phyloP scores from a whole-genome alignment of 768 basidiomycete genomes.

The Phlegmacium glaucopus region DNA sequence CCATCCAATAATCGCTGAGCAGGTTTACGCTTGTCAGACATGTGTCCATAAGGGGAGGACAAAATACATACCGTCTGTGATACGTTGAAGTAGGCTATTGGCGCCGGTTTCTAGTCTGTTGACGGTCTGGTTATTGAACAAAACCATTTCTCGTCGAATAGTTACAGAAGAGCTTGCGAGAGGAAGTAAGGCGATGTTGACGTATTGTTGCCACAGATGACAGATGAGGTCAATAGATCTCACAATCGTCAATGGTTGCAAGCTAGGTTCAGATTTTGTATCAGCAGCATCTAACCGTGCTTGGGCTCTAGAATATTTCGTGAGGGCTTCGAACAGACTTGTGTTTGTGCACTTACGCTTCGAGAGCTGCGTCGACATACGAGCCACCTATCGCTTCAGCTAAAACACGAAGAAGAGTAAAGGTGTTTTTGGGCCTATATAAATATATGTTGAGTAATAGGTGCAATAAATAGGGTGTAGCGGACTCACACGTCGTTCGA shows the following conservation, averaged over 20 bases:
- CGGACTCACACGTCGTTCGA: conserved; percentile 76
- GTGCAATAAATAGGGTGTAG: not conserved
- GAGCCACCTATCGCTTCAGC: conserved; percentile 79
- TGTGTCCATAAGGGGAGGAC: not conserved
- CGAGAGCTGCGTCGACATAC: conserved; percentile 89
- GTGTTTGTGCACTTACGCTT: conserved; percentile 62
- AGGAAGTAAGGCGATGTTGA: conserved; percentile 86
- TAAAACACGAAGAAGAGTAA: conserved; percentile 77
- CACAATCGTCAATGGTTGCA: conserved; percentile 65
- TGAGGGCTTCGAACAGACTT: too few relatives aligned
- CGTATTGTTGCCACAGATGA: conserved; percentile 97
- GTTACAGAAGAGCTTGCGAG: conserved; percentile 84
- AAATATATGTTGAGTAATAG: conserved; percentile 3
- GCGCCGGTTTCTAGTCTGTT: conserved; percentile 81
- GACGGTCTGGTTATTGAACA: conserved; percentile 87
- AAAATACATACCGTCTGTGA: conserved; percentile 67
- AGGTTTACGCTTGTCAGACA: conserved; percentile 1
- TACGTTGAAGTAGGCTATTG: conserved; percentile 74
- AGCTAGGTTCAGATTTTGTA: conserved; percentile 73
- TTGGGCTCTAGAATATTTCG: conserved; percentile 50
- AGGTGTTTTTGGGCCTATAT: conserved; percentile 84
- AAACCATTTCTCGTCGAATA: conserved; percentile 85
- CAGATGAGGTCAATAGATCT: conserved; percentile 80
- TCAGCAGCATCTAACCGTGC: conserved; percentile 72
- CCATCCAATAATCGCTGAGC: conserved; percentile 73